Evolutionary conservation across 1,284 basidiomycete genomes (phyloP).

Genomic region (Leccinum solheimii): DNA sequence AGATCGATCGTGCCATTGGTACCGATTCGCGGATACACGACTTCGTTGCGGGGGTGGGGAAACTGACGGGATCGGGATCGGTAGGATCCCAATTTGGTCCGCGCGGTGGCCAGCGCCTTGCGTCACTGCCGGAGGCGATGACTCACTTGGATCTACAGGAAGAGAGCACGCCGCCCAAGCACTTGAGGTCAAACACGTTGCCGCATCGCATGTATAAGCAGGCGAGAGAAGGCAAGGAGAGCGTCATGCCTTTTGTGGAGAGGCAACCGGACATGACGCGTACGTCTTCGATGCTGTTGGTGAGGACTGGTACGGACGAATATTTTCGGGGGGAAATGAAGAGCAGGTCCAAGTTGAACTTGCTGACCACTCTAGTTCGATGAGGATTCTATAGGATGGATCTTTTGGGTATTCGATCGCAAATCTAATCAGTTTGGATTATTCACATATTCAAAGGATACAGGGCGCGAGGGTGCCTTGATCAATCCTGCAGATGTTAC

Average conservation of each 20-base stretch:
- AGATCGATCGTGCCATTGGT: slow-evolving; percentile 31
- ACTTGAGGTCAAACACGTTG: slow-evolving; percentile 34
- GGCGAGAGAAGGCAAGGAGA: slow-evolving; percentile 20
- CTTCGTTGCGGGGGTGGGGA: slow-evolving; percentile 23
- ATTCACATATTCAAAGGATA: neutral
- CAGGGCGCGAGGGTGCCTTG: no score
- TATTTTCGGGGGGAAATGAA: slow-evolving; percentile 1
- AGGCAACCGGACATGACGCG: slow-evolving; percentile 27
- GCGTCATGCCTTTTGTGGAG: slow-evolving; percentile 29
- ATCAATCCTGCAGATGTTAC: no score
- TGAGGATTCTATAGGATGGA: no score
- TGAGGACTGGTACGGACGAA: slow-evolving; percentile 14
- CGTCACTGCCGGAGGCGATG: slow-evolving; percentile 19
- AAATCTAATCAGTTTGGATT: neutral
- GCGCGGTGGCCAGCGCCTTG: slow-evolving; percentile 20
- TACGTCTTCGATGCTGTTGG: slow-evolving; percentile 20
- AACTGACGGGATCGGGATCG: slow-evolving; percentile 23
- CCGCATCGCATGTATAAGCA: slow-evolving; percentile 42
- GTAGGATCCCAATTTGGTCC: slow-evolving; percentile 19
- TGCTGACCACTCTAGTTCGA: no score
- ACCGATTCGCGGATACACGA: slow-evolving; percentile 24
- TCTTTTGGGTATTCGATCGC: neutral
- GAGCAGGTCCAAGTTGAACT: slow-evolving; percentile 20
- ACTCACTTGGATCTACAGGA: slow-evolving; percentile 11
- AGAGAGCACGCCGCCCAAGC: slow-evolving; percentile 31